phyloP scores from a whole-genome alignment of 176 grass and related monocot genomes.

The Eragrostis nindensis region DNA sequence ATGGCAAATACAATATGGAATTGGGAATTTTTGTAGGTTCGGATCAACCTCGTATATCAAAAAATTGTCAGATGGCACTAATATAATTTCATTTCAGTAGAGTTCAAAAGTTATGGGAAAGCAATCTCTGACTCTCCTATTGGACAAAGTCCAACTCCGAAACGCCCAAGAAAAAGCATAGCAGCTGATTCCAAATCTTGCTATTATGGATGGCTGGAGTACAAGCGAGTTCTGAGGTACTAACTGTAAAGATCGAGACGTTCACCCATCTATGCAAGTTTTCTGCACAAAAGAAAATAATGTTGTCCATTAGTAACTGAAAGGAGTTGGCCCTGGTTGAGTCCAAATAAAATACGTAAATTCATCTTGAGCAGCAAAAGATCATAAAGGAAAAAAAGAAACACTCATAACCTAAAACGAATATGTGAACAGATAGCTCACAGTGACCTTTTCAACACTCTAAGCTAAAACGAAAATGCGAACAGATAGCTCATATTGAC shows the following conservation, averaged over 20 bases:
- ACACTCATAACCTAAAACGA: background rate
- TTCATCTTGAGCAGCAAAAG: background rate
- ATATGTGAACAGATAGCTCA: background rate
- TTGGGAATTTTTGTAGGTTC: background rate
- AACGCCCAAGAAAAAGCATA: background rate
- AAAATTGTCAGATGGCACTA: no score
- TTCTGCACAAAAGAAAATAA: background rate
- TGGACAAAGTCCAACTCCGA: background rate
- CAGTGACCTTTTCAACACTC: background rate
- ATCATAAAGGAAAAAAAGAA: background rate
- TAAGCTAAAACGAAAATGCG: no score
- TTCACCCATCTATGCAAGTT: background rate
- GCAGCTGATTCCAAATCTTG: background rate
- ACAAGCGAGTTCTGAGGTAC: background rate
- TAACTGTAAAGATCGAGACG: background rate
- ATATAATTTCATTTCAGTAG: background rate
- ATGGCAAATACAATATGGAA: background rate
- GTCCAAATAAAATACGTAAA: background rate
- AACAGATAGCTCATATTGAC: no score
- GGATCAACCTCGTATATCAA: background rate
- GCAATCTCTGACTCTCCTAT: background rate
- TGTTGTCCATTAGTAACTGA: background rate
- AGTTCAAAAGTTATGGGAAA: background rate
- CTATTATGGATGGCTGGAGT: background rate
- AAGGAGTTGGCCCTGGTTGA: background rate